Evolutionary conservation across 2,329 filamentous ascomycete species (phyloP).

Genomic region (Annulohypoxylon truncatum): DNA sequence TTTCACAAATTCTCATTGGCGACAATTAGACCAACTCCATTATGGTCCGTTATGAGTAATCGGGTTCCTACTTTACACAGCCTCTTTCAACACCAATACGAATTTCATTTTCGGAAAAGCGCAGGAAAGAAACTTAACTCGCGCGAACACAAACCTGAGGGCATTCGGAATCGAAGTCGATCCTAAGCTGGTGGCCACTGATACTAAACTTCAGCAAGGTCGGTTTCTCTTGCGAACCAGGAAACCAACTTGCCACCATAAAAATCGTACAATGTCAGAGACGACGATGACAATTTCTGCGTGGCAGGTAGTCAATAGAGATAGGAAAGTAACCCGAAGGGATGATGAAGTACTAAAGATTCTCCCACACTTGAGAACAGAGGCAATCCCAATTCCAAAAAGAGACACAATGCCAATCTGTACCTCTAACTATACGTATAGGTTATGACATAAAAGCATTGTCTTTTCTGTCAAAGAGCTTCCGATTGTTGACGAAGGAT

Average conservation of each 20-base stretch:
- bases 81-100: not conserved
- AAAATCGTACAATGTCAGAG: too few relatives aligned
- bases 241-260: too few relatives aligned
- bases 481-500: not conserved
- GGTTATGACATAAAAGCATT: not conserved
- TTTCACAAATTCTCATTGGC: not conserved
- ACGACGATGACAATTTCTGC: too few relatives aligned
- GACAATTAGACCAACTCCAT: not conserved
- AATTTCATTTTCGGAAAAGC: not conserved
- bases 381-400: not conserved
- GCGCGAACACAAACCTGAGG: too few relatives aligned
- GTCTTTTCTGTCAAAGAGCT: slow-evolving; percentile 2
- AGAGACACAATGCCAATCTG: not conserved
- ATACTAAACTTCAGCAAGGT: too few relatives aligned
- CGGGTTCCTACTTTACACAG: slow-evolving; percentile 1
- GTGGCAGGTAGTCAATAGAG: too few relatives aligned
- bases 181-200: too few relatives aligned
- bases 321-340: too few relatives aligned
- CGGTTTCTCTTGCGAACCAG: too few relatives aligned
- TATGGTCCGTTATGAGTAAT: slow-evolving; percentile 2
- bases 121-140: not conserved
- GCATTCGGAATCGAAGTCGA: too few relatives aligned
- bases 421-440: not conserved
- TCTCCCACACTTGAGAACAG: not conserved
- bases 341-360: too few relatives aligned